Evolutionary conservation across 495 filamentous ascomycete species (phyloP), one percentile per base, ranked within the genome.

Genomic region (Xylaria telfairii): DNA sequence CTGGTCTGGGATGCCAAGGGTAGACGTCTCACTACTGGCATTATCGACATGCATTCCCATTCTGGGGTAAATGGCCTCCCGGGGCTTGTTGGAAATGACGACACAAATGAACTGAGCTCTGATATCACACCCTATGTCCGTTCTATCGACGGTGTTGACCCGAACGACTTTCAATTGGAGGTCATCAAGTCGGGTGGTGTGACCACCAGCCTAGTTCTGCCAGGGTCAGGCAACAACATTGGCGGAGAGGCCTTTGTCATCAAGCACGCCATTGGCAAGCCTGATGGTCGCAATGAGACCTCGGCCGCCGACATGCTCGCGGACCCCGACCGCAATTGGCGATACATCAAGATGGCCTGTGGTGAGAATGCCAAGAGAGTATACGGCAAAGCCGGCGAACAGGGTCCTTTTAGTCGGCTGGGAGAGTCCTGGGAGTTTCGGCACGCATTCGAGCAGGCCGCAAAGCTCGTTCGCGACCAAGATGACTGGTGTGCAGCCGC

Each of bases 341-440:
- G 87, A 44, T 91, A 87, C 77, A 88, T 92, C 81, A 92, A 92
- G 80, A 92, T 92, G 90, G 90, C 90, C 1, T 91, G 89, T 62
- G 90, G 90, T 8, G 89, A 90, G 79, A 92, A 92, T 73, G 80
- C 90, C 4, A 86, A 87, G 78, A 70, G 83, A 8, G 83, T 87
- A 4, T 90, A 89, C 72, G 86, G 80, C 26, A 79, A 24, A 42
- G 47, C 61, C 12, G 82, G 81, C n/a, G 77, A 81, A 44, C 74
- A 74, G 32, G 80, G 84, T 0, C 84, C 84, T 21, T 71, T 75
- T 54, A 88, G 83, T 71, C 79, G 83, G 19, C 77, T 90, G 74
- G 89, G 87, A 10, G 87, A 90, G 75, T 88, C 88, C 47, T 92
- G 86, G 86, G 81, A 87, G 57, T 90, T 92, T 65, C 82, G 89